A percentile compares a stretch with the other conserved stretches of the same genome.
These are phyloP conservation scores for Pouteria glomerata DNA, from an alignment of 148 eudicot species.

Conservation along the genomic window DNA sequence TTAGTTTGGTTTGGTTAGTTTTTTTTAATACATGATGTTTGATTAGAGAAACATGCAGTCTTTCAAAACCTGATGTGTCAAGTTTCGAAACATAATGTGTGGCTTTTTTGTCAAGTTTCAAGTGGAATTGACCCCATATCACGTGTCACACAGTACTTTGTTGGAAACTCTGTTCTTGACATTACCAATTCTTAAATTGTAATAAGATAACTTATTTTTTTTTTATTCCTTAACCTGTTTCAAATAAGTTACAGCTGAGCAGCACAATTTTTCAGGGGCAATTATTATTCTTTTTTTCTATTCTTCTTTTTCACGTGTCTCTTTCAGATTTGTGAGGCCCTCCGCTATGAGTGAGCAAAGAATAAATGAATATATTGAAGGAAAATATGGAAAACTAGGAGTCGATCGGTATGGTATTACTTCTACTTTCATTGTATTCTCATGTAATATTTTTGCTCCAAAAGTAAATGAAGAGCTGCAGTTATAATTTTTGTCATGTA, in stretches of 20 bases:
- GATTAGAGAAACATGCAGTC: not conserved
- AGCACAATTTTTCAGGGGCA: slow-evolving; percentile 2
- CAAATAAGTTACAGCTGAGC: not conserved
- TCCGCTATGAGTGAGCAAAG: slow-evolving; percentile 71
- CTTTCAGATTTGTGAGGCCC: slow-evolving; percentile 95
- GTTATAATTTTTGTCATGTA: slow-evolving; percentile 2
- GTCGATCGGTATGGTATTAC: slow-evolving; percentile 61
- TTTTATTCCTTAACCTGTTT: not conserved
- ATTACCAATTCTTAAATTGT: not conserved
- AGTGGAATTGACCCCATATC: slow-evolving; percentile 4
- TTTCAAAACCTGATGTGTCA: not conserved
- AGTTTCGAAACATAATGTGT: no score
- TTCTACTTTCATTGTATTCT: not conserved
- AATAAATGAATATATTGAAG: slow-evolving; percentile 73
- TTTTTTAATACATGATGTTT: not conserved
- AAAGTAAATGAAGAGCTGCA: not conserved
- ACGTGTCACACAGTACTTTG: not conserved
- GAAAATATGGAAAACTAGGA: slow-evolving; percentile 84
- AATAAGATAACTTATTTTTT: not conserved
- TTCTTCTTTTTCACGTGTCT: slow-evolving; percentile 4
- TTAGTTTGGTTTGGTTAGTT: no score
- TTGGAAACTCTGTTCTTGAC: not conserved
- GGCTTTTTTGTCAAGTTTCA: not conserved
- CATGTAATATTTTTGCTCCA: not conserved
- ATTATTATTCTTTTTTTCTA: slow-evolving; percentile 11